A percentile compares a stretch with the other conserved stretches of the same genome.
phyloP scores from a whole-genome alignment of 202 grass and related monocot genomes.

The Setaria viridis region DNA sequence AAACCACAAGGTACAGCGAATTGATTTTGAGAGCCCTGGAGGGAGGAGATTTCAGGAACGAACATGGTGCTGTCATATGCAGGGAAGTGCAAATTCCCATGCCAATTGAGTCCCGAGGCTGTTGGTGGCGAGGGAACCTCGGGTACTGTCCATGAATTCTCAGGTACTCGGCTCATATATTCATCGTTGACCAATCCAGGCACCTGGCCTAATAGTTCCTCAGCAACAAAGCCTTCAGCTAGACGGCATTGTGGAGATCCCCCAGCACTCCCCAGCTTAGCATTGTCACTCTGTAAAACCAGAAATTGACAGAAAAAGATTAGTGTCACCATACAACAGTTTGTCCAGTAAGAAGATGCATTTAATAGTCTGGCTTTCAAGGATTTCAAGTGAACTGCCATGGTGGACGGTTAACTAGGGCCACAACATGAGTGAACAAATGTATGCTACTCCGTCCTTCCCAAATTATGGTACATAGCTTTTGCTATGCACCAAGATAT shows the following conservation, averaged over 20 bases:
- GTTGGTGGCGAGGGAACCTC: constrained; percentile 88
- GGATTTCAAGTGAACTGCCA: constrained; percentile 2
- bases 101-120: constrained; percentile 84
- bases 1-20: constrained; percentile 4
- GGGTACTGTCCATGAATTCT: constrained; percentile 74
- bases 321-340: neutral
- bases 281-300: constrained; percentile 65
- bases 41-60: constrained; percentile 62
- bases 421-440: neutral
- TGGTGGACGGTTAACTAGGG: too few relatives aligned
- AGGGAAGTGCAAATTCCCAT: constrained; percentile 58
- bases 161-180: constrained; percentile 58
- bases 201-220: constrained; percentile 50
- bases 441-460: neutral
- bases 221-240: constrained; percentile 51
- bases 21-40: constrained; percentile 33
- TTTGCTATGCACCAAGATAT: too few relatives aligned
- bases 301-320: neutral
- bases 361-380: neutral
- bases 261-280: constrained; percentile 70
- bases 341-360: neutral
- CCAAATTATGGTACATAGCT: too few relatives aligned
- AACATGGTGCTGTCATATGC: constrained; percentile 55
- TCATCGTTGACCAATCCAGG: constrained; percentile 48
- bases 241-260: constrained; percentile 67